phyloP scores from a whole-genome alignment of 1,139 yeast genomes.

The Meyerozyma smithsonii region DNA sequence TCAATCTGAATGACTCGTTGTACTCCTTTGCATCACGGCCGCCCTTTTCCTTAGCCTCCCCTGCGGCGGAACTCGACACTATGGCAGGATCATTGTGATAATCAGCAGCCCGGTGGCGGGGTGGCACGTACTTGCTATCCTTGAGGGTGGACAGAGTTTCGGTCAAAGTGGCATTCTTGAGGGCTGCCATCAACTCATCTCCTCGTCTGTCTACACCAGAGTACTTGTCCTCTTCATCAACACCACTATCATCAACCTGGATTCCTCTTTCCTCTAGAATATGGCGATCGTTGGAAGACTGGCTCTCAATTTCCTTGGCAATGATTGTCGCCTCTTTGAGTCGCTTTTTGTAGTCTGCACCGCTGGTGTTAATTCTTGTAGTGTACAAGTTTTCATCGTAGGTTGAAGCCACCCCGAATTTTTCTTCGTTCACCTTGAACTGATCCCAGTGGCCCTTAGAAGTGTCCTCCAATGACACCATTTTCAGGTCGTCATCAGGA shows the following conservation, averaged over 20 bases:
- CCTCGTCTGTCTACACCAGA: constrained; percentile 79
- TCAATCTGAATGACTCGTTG: constrained; percentile 42
- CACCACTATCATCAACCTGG: constrained; percentile 71
- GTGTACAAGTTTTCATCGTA: constrained; percentile 91
- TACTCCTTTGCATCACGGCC: constrained; percentile 9
- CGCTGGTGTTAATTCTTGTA: constrained; percentile 68
- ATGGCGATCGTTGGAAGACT: constrained; percentile 67
- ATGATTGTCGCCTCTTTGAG: constrained; percentile 68
- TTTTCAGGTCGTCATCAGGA: constrained; percentile 49
- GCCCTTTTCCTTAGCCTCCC: constrained; percentile 1
- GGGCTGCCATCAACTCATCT: constrained; percentile 61
- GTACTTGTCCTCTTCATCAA: constrained; percentile 94
- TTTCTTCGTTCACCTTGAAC: constrained; percentile 80
- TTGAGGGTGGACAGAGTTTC: constrained; percentile 7
- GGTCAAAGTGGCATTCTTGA: constrained; percentile 31
- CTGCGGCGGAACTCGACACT: constrained; percentile 46
- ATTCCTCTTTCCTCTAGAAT: constrained; percentile 89
- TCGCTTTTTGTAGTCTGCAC: constrained; percentile 68
- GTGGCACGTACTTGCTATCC: constrained; percentile 53
- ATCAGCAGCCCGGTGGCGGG: constrained; percentile 61
- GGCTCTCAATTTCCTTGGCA: constrained; percentile 78
- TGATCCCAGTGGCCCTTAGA: constrained; percentile 70
- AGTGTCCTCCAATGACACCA: constrained; percentile 36
- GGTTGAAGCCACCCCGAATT: constrained; percentile 83
- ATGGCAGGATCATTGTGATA: constrained; percentile 77